Conservation (phyloP, 768 basidiomycete genomes). For the Termitomyces sp. region DNA sequence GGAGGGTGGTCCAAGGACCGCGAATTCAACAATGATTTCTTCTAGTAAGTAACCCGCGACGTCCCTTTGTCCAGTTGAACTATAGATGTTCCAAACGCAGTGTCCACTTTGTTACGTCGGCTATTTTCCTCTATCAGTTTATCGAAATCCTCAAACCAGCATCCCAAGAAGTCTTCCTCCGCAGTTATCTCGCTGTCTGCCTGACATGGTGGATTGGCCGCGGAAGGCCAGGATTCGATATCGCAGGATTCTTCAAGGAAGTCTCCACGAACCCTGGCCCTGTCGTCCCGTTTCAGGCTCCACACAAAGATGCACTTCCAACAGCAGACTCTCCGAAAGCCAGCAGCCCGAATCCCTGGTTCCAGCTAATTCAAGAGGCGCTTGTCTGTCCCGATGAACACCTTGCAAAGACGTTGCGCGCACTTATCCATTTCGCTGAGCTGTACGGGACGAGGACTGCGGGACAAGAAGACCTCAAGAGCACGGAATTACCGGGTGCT, state of each 20-base stretch:
- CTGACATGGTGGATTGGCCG: conserved; percentile 53
- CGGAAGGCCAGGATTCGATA: conserved; percentile 44
- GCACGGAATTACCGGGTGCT: conserved; percentile 34
- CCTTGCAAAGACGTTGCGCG: conserved; percentile 29
- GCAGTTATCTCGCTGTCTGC: conserved; percentile 45
- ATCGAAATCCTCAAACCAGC: conserved; percentile 30
- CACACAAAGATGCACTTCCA: conserved; percentile 17
- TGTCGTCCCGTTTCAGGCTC: conserved; percentile 17
- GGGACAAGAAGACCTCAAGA: conserved; percentile 15
- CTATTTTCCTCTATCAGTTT: conserved; percentile 52
- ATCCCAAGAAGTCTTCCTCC: conserved; percentile 50
- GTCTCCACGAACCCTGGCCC: conserved; percentile 17
- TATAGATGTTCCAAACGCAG: conserved; percentile 22
- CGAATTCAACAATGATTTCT: conserved; percentile 50
- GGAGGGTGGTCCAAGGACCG: conserved; percentile 40
- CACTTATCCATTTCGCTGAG: conserved; percentile 27
- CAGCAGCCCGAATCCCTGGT: conserved; percentile 51
- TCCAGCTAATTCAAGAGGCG: conserved; percentile 44
- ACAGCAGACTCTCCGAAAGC: conserved; percentile 26
- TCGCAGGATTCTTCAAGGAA: conserved; percentile 40
- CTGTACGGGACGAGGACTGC: conserved; percentile 25
- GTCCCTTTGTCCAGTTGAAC: not conserved
- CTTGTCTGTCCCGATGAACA: conserved; percentile 56
- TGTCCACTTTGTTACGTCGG: conserved; percentile 63
- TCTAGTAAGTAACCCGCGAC: not conserved